These are phyloP conservation scores for Fusarium lyarnte DNA, from an alignment of 2,329 filamentous ascomycete genomes.

Conservation along the genomic window DNA sequence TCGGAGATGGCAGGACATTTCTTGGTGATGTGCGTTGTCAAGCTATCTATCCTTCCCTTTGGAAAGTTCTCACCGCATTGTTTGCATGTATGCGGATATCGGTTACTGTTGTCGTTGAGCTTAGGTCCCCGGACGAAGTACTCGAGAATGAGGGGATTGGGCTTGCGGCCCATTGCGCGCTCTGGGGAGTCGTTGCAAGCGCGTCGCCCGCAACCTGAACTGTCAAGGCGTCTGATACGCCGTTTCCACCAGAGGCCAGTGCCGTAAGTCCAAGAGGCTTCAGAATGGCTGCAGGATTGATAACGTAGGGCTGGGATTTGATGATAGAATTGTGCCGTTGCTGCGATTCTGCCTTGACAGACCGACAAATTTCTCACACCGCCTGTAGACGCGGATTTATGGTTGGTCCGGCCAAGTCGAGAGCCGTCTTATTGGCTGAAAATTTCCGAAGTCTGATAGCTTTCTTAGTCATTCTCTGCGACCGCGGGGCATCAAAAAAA, in stretches of 20 bases:
- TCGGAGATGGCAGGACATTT: slow-evolving; percentile 84
- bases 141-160: slow-evolving; percentile 84
- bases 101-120: slow-evolving; percentile 87
- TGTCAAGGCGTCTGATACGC: slow-evolving; percentile 27
- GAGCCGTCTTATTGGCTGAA: slow-evolving; percentile 14
- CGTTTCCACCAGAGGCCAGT: slow-evolving; percentile 28
- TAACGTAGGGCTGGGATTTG: slow-evolving; percentile 34
- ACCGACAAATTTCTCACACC: slow-evolving; percentile 56
- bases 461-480: neutral
- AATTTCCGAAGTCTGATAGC: neutral
- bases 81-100: slow-evolving; percentile 92
- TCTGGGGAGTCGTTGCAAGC: slow-evolving; percentile 38
- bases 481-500: slow-evolving; percentile 28
- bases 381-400: slow-evolving; percentile 43
- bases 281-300: slow-evolving; percentile 2
- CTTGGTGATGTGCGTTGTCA: slow-evolving; percentile 84
- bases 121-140: slow-evolving; percentile 90
- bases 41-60: slow-evolving; percentile 85
- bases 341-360: slow-evolving; percentile 52
- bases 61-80: slow-evolving; percentile 88
- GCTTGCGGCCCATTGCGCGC: slow-evolving; percentile 78
- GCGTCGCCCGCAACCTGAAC: slow-evolving; percentile 40
- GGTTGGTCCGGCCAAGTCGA: slow-evolving; percentile 33
- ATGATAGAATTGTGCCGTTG: slow-evolving; percentile 42
- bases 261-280: slow-evolving; percentile 23